Percentiles rank a stretch among this genome's conserved stretches.
phyloP scores from a whole-genome alignment of 139 green algal species.

The Pleodorina starrii region DNA sequence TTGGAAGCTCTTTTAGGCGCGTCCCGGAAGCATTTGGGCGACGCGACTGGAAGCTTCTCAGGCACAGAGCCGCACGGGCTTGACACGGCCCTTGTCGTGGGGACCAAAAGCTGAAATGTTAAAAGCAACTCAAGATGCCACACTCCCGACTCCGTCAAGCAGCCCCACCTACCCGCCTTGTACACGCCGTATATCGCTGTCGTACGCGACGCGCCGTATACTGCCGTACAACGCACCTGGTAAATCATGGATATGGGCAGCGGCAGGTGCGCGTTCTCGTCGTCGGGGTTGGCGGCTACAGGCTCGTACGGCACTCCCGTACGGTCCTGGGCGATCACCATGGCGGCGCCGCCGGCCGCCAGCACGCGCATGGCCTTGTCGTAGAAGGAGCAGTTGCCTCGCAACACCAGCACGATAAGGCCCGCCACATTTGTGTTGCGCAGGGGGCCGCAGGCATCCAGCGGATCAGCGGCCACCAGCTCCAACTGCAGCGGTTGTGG shows the following conservation, averaged over 20 bases:
- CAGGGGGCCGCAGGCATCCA: neutral
- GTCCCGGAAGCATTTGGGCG: neutral
- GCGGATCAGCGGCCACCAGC: neutral
- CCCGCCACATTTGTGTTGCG: neutral
- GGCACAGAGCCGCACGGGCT: neutral
- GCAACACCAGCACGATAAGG: neutral
- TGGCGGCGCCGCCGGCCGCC: neutral
- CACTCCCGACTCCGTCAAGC: neutral
- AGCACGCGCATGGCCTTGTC: neutral
- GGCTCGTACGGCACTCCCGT: neutral
- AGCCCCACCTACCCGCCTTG: neutral
- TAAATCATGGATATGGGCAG: constrained; percentile 10
- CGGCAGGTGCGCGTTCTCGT: neutral
- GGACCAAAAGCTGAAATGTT: neutral
- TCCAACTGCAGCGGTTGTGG: neutral
- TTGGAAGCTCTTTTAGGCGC: neutral
- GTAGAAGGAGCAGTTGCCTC: neutral
- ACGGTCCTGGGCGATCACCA: neutral
- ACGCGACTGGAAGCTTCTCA: neutral
- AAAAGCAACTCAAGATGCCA: neutral
- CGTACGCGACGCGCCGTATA: neutral
- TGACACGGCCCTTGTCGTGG: neutral
- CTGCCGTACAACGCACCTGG: neutral
- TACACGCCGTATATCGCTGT: neutral
- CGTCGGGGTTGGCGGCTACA: neutral